Evolutionary conservation across 179 eudicot species (phyloP).

Genomic region (Beta corolliflora): DNA sequence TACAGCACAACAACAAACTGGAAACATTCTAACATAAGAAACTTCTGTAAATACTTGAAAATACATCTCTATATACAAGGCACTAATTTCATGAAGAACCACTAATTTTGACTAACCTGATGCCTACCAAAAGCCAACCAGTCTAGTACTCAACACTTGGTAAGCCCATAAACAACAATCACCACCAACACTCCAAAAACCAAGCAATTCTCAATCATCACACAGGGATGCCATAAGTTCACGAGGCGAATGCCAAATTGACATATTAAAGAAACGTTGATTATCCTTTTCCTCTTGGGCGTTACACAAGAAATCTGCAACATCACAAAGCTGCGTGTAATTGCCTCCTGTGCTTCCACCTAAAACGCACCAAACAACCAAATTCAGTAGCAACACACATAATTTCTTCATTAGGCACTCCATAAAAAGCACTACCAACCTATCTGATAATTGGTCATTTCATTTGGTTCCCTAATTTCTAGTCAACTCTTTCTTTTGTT

Average conservation of each 20-base stretch:
- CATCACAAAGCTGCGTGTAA: conserved; percentile 66
- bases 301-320: conserved; percentile 62
- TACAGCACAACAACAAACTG: not conserved
- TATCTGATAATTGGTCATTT: no score
- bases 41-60: not conserved
- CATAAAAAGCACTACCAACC: not conserved
- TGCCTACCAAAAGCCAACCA: conserved; percentile 14
- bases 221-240: conserved; percentile 65
- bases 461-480: conserved; percentile 8
- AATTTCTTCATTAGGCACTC: not conserved
- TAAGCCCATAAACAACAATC: not conserved
- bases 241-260: conserved; percentile 60
- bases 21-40: conserved; percentile 14
- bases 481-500: conserved; percentile 25
- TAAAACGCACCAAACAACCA: conserved; percentile 22
- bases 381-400: no score
- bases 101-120: conserved; percentile 15
- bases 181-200: not conserved
- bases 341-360: conserved; percentile 75
- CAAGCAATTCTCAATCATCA: conserved; percentile 34
- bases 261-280: conserved; percentile 51
- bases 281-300: conserved; percentile 51
- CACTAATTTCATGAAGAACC: conserved; percentile 2
- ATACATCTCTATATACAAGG: conserved; percentile 15
- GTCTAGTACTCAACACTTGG: not conserved